Base-by-base conservation (phyloP, 2,329 filamentous ascomycete genomes). In the Alternaria arbusti region DNA sequence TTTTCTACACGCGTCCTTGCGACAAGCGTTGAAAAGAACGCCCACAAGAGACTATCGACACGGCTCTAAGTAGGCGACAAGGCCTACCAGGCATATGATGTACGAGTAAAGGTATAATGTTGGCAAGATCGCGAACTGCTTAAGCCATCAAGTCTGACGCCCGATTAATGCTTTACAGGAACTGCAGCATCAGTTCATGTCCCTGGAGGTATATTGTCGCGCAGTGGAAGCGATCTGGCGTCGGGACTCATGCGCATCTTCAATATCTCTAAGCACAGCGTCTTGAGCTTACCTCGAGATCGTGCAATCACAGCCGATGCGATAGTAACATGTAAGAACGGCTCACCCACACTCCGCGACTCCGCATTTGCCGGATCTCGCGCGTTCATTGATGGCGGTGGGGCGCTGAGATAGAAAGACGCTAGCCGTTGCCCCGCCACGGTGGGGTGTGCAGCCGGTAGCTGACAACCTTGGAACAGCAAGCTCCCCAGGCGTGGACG, bases 41-140 rank as follows among this genome's bases (percentile, higher is more conserved):
- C 10, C 0, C 47, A 13, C 17, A n/a, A 12, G 85, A 91, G 28
- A 91, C 88, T 2, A 88, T 91, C 68, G 91, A 91, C 80, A 90
- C 86, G 2, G 88, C 86, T 2, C 89, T 89, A 89, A 90, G 66
- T 83, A 89, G 59, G 90, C 89, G 32, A 87, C 88, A 79, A 79
- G 82, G 8, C 78, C 92, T 32, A 86, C 90, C 70, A 89, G 89
- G 11, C 84, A 87, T 0, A 78, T 92, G 40, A 83, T 86, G 11
- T 87, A 90, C 59, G 85, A 84, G 12, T 78, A 92, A 30, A 89
- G 80, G 43, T 91, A 43, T n/a, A 1, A 26, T 12, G n/a, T 30
- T 54, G 30, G 8, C 22, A 2, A 22, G 2, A 91, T 86, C 23
- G 88, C 82, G 36, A 91, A 92, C 74, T 87, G 85, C 70, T 84